phyloP scores from a whole-genome alignment of 345 rosid species.

The Salix caprea region DNA sequence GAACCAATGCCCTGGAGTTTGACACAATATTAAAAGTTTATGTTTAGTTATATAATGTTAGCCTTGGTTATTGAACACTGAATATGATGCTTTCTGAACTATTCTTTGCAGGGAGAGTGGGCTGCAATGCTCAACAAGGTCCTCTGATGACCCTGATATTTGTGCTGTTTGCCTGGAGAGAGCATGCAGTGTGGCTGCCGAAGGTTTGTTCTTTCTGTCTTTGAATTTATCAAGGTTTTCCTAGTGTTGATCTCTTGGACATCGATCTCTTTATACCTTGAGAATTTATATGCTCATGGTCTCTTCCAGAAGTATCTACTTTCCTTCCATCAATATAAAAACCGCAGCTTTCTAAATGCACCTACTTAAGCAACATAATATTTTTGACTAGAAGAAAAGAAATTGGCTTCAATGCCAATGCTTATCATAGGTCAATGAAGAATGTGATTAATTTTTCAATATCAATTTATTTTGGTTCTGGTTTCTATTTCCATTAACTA shows the following conservation, averaged over 20 bases:
- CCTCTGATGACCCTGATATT: constrained; percentile 69
- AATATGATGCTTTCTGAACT: neutral
- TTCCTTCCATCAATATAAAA: neutral
- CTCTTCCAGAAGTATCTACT: neutral
- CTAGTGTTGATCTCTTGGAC: neutral
- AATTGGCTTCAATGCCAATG: neutral
- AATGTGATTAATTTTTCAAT: neutral
- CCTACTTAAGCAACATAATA: neutral
- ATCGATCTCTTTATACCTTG: neutral
- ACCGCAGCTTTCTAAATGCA: neutral
- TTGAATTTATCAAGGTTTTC: neutral
- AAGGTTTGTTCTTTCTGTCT: constrained; percentile 51
- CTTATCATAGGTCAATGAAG: neutral
- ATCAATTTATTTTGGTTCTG: neutral
- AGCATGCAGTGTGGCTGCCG: constrained; percentile 84
- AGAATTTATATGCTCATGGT: neutral
- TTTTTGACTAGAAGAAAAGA: neutral
- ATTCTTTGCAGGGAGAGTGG: constrained; percentile 63
- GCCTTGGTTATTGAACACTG: neutral
- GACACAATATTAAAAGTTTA: neutral
- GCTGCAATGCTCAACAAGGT: constrained; percentile 52
- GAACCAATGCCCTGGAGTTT: neutral
- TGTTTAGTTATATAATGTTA: neutral
- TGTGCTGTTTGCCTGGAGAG: constrained; percentile 97
- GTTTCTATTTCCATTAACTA: neutral